Percentiles rank a stretch among this genome's conserved stretches.
Conservation (phyloP, 495 filamentous ascomycete genomes). For the Parathielavia appendiculata region DNA sequence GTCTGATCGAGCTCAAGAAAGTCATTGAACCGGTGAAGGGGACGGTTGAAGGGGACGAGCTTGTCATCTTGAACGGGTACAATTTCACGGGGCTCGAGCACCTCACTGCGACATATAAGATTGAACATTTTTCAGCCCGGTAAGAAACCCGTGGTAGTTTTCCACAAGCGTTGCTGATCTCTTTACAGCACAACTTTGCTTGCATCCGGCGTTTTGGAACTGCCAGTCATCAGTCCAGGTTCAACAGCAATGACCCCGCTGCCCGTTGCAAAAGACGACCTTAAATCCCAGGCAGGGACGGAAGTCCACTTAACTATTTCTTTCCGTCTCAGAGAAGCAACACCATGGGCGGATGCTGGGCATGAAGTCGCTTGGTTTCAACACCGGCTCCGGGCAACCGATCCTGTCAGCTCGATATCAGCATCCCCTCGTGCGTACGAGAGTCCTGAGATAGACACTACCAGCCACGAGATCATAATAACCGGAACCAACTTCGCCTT, state of each 20-base stretch:
- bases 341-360: constrained; percentile 23
- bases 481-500: constrained; percentile 24
- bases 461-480: constrained; percentile 2
- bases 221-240: constrained; percentile 19
- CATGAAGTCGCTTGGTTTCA: constrained; percentile 32
- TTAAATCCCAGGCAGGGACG: background rate
- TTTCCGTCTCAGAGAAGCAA: constrained; percentile 14
- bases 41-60: constrained; percentile 20
- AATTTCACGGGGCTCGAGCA: constrained; percentile 50
- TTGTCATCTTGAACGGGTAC: constrained; percentile 45
- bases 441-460: background rate
- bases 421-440: background rate
- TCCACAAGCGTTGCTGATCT: background rate
- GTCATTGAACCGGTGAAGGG: constrained; percentile 52
- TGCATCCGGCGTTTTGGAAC: constrained; percentile 17
- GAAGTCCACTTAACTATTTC: constrained; percentile 26
- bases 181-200: constrained; percentile 10
- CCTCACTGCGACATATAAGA: constrained; percentile 27
- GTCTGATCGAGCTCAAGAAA: constrained; percentile 57
- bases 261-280: background rate
- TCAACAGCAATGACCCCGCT: constrained; percentile 8
- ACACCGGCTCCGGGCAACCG: background rate
- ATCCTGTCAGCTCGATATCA: background rate
- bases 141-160: background rate
- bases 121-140: constrained; percentile 21